Evolutionary conservation across 2,329 filamentous ascomycete genomes (phyloP), one percentile per base, ranked within the genome.

Genomic region (Leptographium wingfieldii): DNA sequence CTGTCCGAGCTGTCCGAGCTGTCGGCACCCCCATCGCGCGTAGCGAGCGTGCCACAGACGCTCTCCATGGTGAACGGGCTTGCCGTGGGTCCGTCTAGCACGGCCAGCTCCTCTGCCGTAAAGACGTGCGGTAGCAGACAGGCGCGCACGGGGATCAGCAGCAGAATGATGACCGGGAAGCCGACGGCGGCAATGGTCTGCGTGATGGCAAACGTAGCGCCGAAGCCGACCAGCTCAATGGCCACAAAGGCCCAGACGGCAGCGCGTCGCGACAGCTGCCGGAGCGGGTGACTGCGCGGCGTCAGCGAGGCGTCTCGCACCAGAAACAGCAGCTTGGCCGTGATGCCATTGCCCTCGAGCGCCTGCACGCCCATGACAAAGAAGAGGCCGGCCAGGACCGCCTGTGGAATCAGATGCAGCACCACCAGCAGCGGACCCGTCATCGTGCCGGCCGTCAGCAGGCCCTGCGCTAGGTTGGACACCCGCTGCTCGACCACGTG

Each of bases 351-450:
- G 29, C 74, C 85, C 68, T 85, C 80, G 38, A 92, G 81, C 3
- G 88, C 88, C 73, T 92, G 86, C 62, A 89, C 78, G 51, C 88
- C 88, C 88, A 92, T 92, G 69, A 90, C 81, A 73, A 92, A 92
- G 77, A 92, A 92, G 31, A 92, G 78, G 0, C 88, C 88, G 0
- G 88, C 88, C 59, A 92, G 80, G 1, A 92, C 87, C 62, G 85
- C 87, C 68, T 91, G 87, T 0, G 88, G 89, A 65, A 92, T 88
- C 11, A 90, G 79, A 67, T 90, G 85, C 11, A 92, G 75, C 19
- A 91, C 87, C 25, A 85, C 74, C 1, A 92, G 80, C 2, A 92
- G 75, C 0, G 88, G 88, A 0, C 85, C 85, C 0, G 83, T 81
- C 87, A 92, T 92, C 61, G 88, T 90, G 53, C 86, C 86, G 5